Conservation (phyloP, 2,329 filamentous ascomycete species). For the Alternaria alternata region DNA sequence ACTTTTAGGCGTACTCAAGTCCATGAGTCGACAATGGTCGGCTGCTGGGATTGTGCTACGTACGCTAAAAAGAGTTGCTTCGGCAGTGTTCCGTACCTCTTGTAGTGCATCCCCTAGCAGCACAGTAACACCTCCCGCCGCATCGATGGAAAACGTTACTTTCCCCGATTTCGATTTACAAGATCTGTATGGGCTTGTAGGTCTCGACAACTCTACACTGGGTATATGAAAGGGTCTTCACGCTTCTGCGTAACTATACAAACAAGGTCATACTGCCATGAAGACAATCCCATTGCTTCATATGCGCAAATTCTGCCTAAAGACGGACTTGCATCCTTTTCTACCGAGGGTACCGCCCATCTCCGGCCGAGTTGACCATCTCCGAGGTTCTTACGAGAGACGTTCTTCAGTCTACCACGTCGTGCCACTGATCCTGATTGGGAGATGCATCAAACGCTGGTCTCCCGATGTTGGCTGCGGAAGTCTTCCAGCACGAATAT, state of each 20-base stretch:
- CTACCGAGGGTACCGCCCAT: background rate
- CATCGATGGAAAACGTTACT: slow-evolving; percentile 2
- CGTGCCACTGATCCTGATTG: slow-evolving; percentile 6
- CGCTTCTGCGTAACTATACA: no score
- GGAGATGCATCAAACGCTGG: slow-evolving; percentile 13
- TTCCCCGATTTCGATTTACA: slow-evolving; percentile 17
- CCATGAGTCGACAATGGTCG: slow-evolving; percentile 22
- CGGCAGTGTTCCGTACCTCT: slow-evolving; percentile 15
- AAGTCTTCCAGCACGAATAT: slow-evolving; percentile 50
- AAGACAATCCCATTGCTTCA: background rate
- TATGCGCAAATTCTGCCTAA: background rate
- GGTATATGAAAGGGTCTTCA: background rate
- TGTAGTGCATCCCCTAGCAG: background rate
- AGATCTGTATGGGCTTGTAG: slow-evolving; percentile 21
- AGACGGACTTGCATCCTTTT: background rate
- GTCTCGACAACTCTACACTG: slow-evolving; percentile 12
- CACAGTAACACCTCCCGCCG: background rate
- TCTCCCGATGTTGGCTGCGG: slow-evolving; percentile 25
- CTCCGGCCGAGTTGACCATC: background rate
- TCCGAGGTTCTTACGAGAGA: background rate
- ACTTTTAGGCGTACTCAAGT: slow-evolving; percentile 25
- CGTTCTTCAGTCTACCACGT: background rate
- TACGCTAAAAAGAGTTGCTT: slow-evolving; percentile 23
- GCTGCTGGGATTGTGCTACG: slow-evolving; percentile 18
- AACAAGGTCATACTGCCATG: no score